Evolutionary conservation across 805 yeast genomes (phyloP).

Genomic region (Clavispora vitiphila): DNA sequence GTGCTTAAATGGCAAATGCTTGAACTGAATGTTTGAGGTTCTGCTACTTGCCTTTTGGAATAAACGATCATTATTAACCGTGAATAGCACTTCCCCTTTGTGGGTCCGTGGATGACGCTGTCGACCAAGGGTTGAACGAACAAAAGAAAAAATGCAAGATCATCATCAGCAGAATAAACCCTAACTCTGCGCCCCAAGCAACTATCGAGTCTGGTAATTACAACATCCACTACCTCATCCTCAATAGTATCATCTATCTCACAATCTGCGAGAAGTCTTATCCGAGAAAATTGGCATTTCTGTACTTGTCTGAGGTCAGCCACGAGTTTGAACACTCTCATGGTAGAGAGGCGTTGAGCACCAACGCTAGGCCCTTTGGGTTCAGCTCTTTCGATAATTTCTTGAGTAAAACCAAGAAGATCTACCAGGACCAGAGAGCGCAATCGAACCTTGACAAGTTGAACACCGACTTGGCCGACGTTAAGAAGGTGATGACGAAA

Average conservation of each 20-base stretch:
- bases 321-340: constrained; percentile 78
- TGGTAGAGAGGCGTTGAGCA: constrained; percentile 58
- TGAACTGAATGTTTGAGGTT: too few relatives aligned
- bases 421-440: constrained; percentile 88
- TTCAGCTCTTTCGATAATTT: constrained; percentile 82
- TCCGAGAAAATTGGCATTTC: constrained; percentile 84
- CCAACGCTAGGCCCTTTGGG: constrained; percentile 80
- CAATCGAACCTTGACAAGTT: constrained; percentile 81
- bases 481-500: constrained; percentile 91
- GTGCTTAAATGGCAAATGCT: constrained; percentile 1
- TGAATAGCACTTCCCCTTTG: constrained; percentile 76
- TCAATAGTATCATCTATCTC: constrained; percentile 65
- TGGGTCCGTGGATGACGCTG: constrained; percentile 81
- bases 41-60: neutral
- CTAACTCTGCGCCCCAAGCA: constrained; percentile 78
- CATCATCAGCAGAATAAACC: constrained; percentile 67
- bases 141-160: constrained; percentile 83
- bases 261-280: constrained; percentile 74
- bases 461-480: constrained; percentile 87
- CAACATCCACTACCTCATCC: constrained; percentile 70
- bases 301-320: constrained; percentile 77
- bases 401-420: constrained; percentile 78
- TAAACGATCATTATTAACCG: constrained; percentile 8
- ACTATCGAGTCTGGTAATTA: constrained; percentile 72
- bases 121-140: constrained; percentile 54